Evolutionary conservation across 192 early-diverging fungal genomes (phyloP).

Genomic region (Entophlyctis luteolus): DNA sequence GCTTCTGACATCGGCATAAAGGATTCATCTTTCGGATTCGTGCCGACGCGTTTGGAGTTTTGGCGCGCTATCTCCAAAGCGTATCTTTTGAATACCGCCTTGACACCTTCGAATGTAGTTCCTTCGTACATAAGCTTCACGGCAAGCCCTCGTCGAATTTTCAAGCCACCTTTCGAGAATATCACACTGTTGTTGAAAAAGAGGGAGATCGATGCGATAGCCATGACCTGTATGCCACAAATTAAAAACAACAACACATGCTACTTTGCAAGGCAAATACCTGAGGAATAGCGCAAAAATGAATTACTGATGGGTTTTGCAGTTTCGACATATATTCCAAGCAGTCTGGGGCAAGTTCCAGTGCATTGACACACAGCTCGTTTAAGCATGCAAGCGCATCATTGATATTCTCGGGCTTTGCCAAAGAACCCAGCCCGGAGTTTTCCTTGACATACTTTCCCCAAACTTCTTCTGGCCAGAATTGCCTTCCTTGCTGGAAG

Average conservation of each 20-base stretch:
- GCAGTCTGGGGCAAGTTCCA: conserved; percentile 79
- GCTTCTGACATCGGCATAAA: conserved; percentile 37
- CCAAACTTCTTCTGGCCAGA: conserved; percentile 98
- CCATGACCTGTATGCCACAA: conserved; percentile 67
- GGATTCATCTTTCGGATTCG: conserved; percentile 33
- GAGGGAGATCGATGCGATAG: conserved; percentile 82
- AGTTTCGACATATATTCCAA: conserved; percentile 80
- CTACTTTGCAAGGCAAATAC: conserved; percentile 41
- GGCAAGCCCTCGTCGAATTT: conserved; percentile 72
- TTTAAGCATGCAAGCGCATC: conserved; percentile 77
- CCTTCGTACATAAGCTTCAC: conserved; percentile 45
- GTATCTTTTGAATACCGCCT: conserved; percentile 38
- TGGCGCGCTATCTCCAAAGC: conserved; percentile 33
- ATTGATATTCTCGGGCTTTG: conserved; percentile 63
- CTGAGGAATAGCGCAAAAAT: conserved; percentile 98
- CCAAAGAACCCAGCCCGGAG: conserved; percentile 65
- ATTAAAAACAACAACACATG: neutral
- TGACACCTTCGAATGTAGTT: conserved; percentile 39
- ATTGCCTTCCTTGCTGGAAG: conserved; percentile 77
- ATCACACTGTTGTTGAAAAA: conserved; percentile 83
- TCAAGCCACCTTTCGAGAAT: conserved; percentile 71
- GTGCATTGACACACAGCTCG: conserved; percentile 80
- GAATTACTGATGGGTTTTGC: conserved; percentile 76
- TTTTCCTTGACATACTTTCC: conserved; percentile 60
- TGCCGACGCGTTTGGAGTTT: conserved; percentile 30